Conservation (phyloP, 2,329 filamentous ascomycete species). For the Didymella pomorum region DNA sequence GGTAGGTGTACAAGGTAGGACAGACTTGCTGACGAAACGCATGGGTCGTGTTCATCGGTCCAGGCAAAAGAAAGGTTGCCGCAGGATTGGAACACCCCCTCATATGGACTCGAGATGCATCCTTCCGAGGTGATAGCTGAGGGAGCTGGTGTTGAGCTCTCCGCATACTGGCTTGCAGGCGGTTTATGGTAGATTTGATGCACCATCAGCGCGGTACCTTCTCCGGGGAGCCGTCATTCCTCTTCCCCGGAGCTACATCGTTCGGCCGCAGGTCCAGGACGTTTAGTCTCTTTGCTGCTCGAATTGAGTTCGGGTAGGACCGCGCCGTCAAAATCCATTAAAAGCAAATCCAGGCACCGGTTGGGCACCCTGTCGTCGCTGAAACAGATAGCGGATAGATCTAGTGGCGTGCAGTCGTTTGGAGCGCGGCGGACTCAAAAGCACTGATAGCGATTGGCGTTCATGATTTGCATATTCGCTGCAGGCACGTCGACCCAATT, state of each 20-base stretch:
- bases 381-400: conserved; percentile 11
- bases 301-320: not conserved
- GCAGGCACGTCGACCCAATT: conserved; percentile 2
- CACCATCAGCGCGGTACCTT: not conserved
- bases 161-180: conserved; percentile 3
- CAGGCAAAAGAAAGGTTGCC: conserved; percentile 18
- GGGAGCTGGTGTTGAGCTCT: not conserved
- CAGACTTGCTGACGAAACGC: conserved; percentile 16
- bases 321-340: conserved; percentile 1
- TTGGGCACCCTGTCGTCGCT: conserved; percentile 5
- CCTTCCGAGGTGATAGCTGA: conserved; percentile 1
- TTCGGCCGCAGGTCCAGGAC: not conserved
- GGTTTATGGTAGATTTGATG: not conserved
- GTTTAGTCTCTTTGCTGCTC: not conserved
- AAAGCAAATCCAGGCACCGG: conserved; percentile 15
- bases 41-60: conserved; percentile 9
- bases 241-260: conserved; percentile 2
- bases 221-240: not conserved
- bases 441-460: conserved; percentile 1
- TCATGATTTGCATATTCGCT: conserved; percentile 1
- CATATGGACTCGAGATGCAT: conserved; percentile 1
- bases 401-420: conserved; percentile 15
- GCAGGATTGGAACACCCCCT: conserved; percentile 2
- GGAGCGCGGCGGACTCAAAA: not conserved
- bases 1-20: conserved; percentile 25